A percentile compares a stretch with the other conserved stretches of the same genome.
phyloP scores from a whole-genome alignment of 768 basidiomycete species.

The Boletellus ananiceps region DNA sequence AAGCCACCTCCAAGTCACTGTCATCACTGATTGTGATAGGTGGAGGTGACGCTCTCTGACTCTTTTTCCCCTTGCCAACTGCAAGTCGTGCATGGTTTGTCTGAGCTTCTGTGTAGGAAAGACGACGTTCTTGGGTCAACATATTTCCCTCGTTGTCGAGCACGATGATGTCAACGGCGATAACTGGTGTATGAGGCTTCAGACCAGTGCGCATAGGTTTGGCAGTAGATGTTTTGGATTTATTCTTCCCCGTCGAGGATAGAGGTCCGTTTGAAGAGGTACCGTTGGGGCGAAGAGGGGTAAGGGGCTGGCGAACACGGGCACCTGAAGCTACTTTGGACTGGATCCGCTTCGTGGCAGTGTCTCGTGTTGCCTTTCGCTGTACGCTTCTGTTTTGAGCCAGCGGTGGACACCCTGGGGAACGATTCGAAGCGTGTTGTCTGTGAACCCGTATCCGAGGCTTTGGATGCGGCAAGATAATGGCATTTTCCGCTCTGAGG shows the following conservation, averaged over 20 bases:
- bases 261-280: constrained; percentile 34
- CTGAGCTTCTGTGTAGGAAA: constrained; percentile 44
- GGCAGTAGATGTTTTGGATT: constrained; percentile 16
- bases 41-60: background rate
- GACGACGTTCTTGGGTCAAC: constrained; percentile 57
- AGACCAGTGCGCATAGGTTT: constrained; percentile 25
- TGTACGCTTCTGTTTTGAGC: constrained; percentile 27
- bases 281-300: constrained; percentile 35
- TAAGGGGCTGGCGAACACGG: constrained; percentile 37
- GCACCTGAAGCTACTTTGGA: constrained; percentile 16
- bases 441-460: constrained; percentile 10
- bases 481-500: constrained; percentile 22
- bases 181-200: constrained; percentile 43
- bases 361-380: constrained; percentile 10
- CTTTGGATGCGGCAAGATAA: constrained; percentile 21
- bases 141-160: constrained; percentile 57
- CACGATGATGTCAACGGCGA: constrained; percentile 65
- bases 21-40: constrained; percentile 27
- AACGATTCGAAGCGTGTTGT: constrained; percentile 9
- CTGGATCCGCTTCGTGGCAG: constrained; percentile 12
- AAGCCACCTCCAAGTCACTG: constrained; percentile 28
- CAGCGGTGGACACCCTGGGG: constrained; percentile 18
- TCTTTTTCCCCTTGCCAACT: constrained; percentile 8
- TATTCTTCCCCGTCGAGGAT: constrained; percentile 19
- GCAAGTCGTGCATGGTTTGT: constrained; percentile 26